Percentiles rank a stretch among this genome's conserved stretches.
Conservation (phyloP, 495 filamentous ascomycete species). For the Hypoxylon intermedium region DNA sequence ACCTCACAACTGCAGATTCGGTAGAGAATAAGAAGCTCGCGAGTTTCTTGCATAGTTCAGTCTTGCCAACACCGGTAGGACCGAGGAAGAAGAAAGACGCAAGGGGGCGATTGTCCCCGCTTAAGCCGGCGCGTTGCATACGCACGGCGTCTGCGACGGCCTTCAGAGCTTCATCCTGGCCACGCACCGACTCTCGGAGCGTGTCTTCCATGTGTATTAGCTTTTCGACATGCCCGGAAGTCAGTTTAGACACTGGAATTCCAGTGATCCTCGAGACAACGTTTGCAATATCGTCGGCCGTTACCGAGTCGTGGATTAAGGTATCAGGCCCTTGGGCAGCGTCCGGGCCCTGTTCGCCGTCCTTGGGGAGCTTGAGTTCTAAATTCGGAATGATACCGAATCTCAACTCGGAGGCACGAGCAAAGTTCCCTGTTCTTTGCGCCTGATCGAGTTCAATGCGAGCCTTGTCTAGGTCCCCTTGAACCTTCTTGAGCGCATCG, state of each 20-base stretch:
- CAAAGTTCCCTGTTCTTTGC: slow-evolving; percentile 91
- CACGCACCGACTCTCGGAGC: slow-evolving; percentile 81
- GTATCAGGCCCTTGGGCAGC: slow-evolving; percentile 55
- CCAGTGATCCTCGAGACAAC: slow-evolving; percentile 92
- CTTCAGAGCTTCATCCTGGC: slow-evolving; percentile 91
- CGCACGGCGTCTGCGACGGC: slow-evolving; percentile 92
- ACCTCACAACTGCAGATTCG: slow-evolving; percentile 85
- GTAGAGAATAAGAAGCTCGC: slow-evolving; percentile 92
- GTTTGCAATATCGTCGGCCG: slow-evolving; percentile 87
- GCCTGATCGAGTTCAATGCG: slow-evolving; percentile 85
- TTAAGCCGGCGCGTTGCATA: slow-evolving; percentile 91
- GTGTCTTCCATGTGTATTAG: slow-evolving; percentile 94
- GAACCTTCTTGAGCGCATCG: slow-evolving; percentile 81
- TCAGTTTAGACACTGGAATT: slow-evolving; percentile 89
- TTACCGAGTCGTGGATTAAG: slow-evolving; percentile 91
- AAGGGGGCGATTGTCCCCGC: slow-evolving; percentile 86
- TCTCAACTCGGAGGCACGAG: slow-evolving; percentile 80
- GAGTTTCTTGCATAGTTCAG: slow-evolving; percentile 95
- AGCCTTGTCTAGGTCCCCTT: slow-evolving; percentile 83
- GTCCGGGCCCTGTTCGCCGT: slow-evolving; percentile 60
- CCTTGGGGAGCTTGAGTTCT: slow-evolving; percentile 79
- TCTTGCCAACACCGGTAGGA: slow-evolving; percentile 96
- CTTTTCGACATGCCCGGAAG: slow-evolving; percentile 90
- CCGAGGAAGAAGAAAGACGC: slow-evolving; percentile 98
- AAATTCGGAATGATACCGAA: slow-evolving; percentile 85